Conservation (phyloP, 2,329 filamentous ascomycete genomes). For the Trichoderma arundinaceum region DNA sequence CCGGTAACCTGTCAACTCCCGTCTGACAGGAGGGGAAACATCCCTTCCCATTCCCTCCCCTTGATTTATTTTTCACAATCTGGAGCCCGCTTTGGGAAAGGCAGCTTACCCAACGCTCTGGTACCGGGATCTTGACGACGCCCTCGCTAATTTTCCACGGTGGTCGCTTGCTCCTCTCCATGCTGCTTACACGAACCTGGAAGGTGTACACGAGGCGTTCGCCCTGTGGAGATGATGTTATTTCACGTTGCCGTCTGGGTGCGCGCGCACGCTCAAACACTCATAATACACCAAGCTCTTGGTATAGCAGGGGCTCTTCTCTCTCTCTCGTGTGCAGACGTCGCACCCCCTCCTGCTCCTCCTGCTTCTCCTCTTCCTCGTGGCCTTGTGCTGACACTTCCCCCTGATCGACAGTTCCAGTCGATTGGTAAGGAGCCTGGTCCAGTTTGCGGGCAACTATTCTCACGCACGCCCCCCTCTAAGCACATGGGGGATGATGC, state of each 20-base stretch:
- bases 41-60: background rate
- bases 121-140: background rate
- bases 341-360: too few species aligned
- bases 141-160: background rate
- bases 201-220: too few species aligned
- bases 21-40: constrained; percentile 1
- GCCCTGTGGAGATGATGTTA: too few species aligned
- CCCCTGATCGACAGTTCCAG: constrained; percentile 3
- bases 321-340: too few species aligned
- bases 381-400: too few species aligned
- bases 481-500: background rate
- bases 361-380: too few species aligned
- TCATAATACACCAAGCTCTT: too few species aligned
- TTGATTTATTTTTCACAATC: constrained; percentile 1
- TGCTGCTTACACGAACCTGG: background rate
- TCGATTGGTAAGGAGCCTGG: background rate
- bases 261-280: too few species aligned
- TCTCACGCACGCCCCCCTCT: background rate
- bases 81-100: constrained; percentile 7
- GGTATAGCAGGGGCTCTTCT: too few species aligned
- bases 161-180: background rate
- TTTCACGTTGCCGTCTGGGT: too few species aligned
- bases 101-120: constrained; percentile 19
- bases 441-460: background rate
- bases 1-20: constrained; percentile 13